Evolutionary conservation across 345 rosid species (phyloP).

Genomic region (Eucalyptus brandiana): DNA sequence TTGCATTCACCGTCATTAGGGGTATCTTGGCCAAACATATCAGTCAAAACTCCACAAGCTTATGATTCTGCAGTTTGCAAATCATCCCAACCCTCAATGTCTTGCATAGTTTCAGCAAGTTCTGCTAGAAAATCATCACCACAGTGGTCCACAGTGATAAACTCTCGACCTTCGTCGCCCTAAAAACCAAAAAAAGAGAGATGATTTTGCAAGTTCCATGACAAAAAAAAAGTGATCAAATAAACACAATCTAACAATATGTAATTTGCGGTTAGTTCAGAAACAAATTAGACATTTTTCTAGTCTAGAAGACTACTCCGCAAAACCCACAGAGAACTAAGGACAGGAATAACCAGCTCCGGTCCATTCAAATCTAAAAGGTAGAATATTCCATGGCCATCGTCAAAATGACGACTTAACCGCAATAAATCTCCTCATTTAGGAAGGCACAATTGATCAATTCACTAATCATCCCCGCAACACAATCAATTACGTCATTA

Average conservation of each 20-base stretch:
- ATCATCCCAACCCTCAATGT: too few relatives aligned
- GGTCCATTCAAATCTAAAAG: background rate
- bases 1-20: too few relatives aligned
- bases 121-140: too few relatives aligned
- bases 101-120: too few relatives aligned
- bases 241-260: too few relatives aligned
- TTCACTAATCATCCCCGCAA: too few relatives aligned
- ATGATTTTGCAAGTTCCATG: background rate
- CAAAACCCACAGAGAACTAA: background rate
- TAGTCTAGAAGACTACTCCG: background rate
- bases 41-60: constrained; percentile 39
- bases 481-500: background rate
- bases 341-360: background rate
- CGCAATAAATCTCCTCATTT: background rate
- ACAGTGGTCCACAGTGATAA: too few relatives aligned
- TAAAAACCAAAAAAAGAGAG: too few relatives aligned
- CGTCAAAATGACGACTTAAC: too few relatives aligned
- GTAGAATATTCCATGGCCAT: background rate
- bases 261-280: background rate
- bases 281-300: background rate
- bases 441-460: background rate
- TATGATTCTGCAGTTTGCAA: background rate
- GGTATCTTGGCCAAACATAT: too few relatives aligned
- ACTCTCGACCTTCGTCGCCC: rapidly evolving
- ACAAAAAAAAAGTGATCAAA: too few relatives aligned